A percentile compares a stretch with the other conserved stretches of the same genome.
Conservation (phyloP, 1,284 basidiomycete species). For the Leccinum subatratum region DNA sequence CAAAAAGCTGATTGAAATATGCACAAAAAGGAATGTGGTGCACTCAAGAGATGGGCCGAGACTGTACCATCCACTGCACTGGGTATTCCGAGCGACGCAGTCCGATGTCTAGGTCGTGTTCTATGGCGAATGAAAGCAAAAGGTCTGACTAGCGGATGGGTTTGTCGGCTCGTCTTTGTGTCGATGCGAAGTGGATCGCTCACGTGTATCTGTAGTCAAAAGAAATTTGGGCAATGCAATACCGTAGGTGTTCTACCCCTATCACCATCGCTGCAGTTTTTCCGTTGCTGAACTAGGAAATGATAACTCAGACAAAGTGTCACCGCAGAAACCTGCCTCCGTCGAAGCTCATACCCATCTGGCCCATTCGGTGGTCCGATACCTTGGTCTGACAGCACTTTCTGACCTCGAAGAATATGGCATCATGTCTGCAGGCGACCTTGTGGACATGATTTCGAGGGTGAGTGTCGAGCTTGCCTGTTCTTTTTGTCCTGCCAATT, state of each 20-base stretch:
- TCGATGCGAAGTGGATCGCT: neutral
- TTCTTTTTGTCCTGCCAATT: constrained; percentile 3
- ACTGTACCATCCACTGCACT: constrained; percentile 44
- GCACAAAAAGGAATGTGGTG: constrained; percentile 75
- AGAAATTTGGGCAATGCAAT: constrained; percentile 69
- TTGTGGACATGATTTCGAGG: constrained; percentile 69
- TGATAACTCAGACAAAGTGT: constrained; percentile 47
- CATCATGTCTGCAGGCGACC: constrained; percentile 51
- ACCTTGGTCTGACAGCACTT: constrained; percentile 54
- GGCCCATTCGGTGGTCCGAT: constrained; percentile 66
- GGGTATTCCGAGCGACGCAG: constrained; percentile 63
- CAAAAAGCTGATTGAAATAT: constrained; percentile 72
- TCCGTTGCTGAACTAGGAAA: constrained; percentile 8
- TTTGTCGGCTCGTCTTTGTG: constrained; percentile 35
- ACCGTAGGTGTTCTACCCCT: constrained; percentile 48
- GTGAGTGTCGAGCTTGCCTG: constrained; percentile 36
- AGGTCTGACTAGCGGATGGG: constrained; percentile 56
- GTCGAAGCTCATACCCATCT: constrained; percentile 60
- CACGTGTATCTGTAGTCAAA: constrained; percentile 43
- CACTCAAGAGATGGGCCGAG: constrained; percentile 56
- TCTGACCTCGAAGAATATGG: constrained; percentile 55
- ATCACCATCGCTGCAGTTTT: neutral
- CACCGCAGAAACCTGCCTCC: constrained; percentile 35
- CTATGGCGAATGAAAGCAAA: constrained; percentile 62
- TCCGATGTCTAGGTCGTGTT: constrained; percentile 72